Evolutionary conservation across 2,329 filamentous ascomycete species (phyloP), one percentile per base, ranked within the genome.

Genomic region (Fusarium avenaceum): DNA sequence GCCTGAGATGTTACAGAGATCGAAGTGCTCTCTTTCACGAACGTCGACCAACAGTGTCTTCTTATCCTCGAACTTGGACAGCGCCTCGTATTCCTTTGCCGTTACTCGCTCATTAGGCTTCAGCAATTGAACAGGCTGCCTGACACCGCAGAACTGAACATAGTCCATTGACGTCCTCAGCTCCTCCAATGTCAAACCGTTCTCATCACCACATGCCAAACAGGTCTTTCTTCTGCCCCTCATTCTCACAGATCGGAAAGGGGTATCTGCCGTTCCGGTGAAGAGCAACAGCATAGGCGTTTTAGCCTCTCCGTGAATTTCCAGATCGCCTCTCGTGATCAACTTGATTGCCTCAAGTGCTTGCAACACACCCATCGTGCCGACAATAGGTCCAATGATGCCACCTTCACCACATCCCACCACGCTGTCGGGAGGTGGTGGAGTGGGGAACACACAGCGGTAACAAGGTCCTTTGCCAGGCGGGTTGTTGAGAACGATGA

Each of bases 391-490:
- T 0, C 96, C 96, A 2, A 99, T 75, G 10, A 99, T 94, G 0
- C 96, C 96, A 11, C 94, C 95, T 76, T 99, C 96, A 40, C 94
- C 93, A 74, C 96, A 99, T 62, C 90, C 93, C 2, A 93, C 85
- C 1, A 97, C 90, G 57, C 88, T 93, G 42, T 92, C 92, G 1
- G 92, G 87, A 0, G 95, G 94, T 0, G 96, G 94, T 0, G 96
- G 94, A 38, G 86, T 90, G 0, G 94, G 94, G 72, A 97, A 99
- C 14, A 98, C 87, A 75, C 96, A 99, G 42, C 96, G 87, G 79
- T 99, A 99, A 79, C 96, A 99, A 0, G 95, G 94, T 0, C 94
- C 92, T 8, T 62, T 58, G 1, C 91, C 90, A 1, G 93, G 87
- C 3, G 94, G 94, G 61, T 90, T 89, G 78, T 98, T 97, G 51